A percentile compares a stretch with the other conserved stretches of the same genome.
phyloP scores from a whole-genome alignment of 257 asterid species.

The Solanum clarkiae region DNA sequence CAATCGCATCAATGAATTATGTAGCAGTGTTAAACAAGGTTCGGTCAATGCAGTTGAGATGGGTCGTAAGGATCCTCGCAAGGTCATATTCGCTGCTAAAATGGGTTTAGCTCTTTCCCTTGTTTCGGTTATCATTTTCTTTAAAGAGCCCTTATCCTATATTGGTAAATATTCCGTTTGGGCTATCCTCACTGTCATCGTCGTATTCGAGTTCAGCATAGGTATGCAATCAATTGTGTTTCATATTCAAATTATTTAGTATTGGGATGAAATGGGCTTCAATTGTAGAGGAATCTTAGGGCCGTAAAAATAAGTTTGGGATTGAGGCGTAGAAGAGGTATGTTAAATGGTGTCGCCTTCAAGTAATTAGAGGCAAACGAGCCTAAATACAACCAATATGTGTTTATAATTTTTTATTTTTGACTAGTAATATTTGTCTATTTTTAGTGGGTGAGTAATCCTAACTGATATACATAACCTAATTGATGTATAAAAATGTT shows the following conservation, averaged over 20 bases:
- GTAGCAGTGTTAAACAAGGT: constrained; percentile 9
- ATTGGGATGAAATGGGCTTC: background rate
- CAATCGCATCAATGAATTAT: constrained; percentile 10
- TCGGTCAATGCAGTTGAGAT: constrained; percentile 21
- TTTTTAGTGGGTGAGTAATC: background rate
- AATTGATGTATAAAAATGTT: background rate
- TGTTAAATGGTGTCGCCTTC: constrained; percentile 10
- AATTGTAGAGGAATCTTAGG: background rate
- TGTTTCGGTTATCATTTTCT: constrained; percentile 49
- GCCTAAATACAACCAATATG: background rate
- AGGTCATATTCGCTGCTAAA: constrained; percentile 50
- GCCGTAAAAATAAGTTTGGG: background rate
- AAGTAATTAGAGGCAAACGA: constrained; percentile 25
- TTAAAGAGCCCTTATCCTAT: constrained; percentile 46
- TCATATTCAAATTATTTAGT: background rate
- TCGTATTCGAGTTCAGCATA: constrained; percentile 17
- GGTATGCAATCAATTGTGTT: background rate
- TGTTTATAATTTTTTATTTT: background rate
- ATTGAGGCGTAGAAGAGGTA: background rate
- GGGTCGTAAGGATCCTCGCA: constrained; percentile 65
- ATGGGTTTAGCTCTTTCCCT: constrained; percentile 48
- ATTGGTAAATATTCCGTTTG: constrained; percentile 43
- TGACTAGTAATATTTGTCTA: constrained; percentile 16
- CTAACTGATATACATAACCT: background rate
- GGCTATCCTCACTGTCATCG: constrained; percentile 50